A percentile compares a stretch with the other conserved stretches of the same genome.
phyloP scores from a whole-genome alignment of 768 basidiomycete genomes.

The Podaxis sp. region DNA sequence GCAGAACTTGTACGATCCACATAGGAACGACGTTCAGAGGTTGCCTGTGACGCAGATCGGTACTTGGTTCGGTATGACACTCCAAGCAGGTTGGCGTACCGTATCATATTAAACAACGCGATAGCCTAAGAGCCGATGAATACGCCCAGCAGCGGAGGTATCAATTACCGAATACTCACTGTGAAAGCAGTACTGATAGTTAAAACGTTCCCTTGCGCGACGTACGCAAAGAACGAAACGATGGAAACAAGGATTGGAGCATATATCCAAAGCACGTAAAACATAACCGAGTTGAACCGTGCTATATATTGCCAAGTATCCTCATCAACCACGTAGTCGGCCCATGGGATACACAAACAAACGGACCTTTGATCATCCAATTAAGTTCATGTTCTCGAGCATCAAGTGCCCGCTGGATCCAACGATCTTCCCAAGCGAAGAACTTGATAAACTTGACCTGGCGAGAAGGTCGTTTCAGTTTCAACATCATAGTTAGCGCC shows the following conservation, averaged over 20 bases:
- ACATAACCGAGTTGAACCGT: constrained; percentile 71
- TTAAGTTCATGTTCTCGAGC: constrained; percentile 69
- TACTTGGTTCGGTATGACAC: not conserved
- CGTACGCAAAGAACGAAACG: constrained; percentile 73
- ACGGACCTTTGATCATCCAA: constrained; percentile 72
- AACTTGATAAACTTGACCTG: constrained; percentile 80
- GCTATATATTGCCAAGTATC: constrained; percentile 33
- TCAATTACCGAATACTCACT: constrained; percentile 34
- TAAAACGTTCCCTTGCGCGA: constrained; percentile 70
- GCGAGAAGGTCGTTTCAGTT: not conserved
- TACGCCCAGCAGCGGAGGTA: not conserved
- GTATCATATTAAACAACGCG: constrained; percentile 83
- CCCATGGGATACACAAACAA: not conserved
- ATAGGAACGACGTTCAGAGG: constrained; percentile 81
- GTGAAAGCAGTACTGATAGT: constrained; percentile 86
- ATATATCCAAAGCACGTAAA: constrained; percentile 68
- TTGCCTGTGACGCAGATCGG: constrained; percentile 31
- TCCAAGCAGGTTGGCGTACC: constrained; percentile 32
- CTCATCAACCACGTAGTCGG: not conserved
- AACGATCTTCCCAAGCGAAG: constrained; percentile 79
- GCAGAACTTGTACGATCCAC: constrained; percentile 77
- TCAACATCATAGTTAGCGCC: not conserved
- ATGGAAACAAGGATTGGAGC: constrained; percentile 83
- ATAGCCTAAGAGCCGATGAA: constrained; percentile 49
- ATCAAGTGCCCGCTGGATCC: constrained; percentile 66